phyloP scores from a whole-genome alignment of 2,329 filamentous ascomycete species.

The Fusarium nematophilum region DNA sequence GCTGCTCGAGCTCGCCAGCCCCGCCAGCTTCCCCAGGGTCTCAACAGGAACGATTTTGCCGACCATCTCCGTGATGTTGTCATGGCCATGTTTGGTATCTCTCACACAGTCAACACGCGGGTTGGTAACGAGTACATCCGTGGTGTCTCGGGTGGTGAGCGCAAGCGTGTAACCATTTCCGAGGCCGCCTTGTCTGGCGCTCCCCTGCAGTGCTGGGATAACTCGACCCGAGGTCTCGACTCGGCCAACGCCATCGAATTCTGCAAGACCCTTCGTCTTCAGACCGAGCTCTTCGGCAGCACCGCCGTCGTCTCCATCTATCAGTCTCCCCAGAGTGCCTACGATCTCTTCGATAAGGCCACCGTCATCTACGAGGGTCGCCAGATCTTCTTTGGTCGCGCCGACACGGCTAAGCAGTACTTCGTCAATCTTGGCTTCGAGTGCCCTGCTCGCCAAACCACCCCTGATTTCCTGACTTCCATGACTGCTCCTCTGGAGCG shows the following conservation, averaged over 20 bases:
- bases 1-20: conserved; percentile 78
- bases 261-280: conserved; percentile 74
- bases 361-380: conserved; percentile 69
- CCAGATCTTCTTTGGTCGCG: conserved; percentile 72
- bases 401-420: conserved; percentile 70
- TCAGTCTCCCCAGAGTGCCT: conserved; percentile 73
- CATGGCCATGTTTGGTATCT: conserved; percentile 81
- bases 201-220: conserved; percentile 75
- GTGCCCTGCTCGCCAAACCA: conserved; percentile 74
- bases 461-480: conserved; percentile 78
- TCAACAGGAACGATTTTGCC: conserved; percentile 65
- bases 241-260: conserved; percentile 82
- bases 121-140: conserved; percentile 82
- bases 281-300: conserved; percentile 73
- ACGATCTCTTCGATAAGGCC: conserved; percentile 72
- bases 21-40: conserved; percentile 68
- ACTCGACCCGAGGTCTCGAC: conserved; percentile 79
- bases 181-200: conserved; percentile 70
- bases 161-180: conserved; percentile 73
- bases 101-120: conserved; percentile 77
- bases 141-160: conserved; percentile 80
- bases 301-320: conserved; percentile 80
- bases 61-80: conserved; percentile 76
- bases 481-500: conserved; percentile 72
- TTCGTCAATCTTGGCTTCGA: conserved; percentile 76